These are phyloP conservation scores for Rhododendron griersonianum DNA, from an alignment of 148 eudicot species.

Conservation along the genomic window DNA sequence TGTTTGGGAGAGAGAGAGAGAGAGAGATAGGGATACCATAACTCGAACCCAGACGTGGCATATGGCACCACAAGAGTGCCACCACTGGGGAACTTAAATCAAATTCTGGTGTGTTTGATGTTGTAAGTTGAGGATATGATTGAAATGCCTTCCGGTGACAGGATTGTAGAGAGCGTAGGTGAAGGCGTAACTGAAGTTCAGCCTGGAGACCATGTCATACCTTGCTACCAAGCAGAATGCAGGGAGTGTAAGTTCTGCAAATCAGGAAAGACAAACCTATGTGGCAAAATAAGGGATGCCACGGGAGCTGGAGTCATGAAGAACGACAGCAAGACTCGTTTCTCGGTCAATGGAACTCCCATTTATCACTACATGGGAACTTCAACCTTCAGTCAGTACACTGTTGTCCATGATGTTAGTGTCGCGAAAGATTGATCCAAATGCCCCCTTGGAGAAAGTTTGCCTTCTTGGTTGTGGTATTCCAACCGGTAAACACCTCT, in stretches of 20 bases:
- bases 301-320: slow-evolving; percentile 98
- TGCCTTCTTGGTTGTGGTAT: too few species aligned
- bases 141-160: slow-evolving; percentile 23
- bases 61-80: too few species aligned
- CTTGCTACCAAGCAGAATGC: slow-evolving; percentile 98
- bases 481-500: too few species aligned
- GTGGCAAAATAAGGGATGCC: slow-evolving; percentile 90
- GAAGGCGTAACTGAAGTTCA: slow-evolving; percentile 93
- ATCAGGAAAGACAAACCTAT: slow-evolving; percentile 96
- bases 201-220: slow-evolving; percentile 97
- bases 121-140: neutral
- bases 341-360: slow-evolving; percentile 80
- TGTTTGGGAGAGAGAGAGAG: too few species aligned
- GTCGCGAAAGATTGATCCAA: too few species aligned
- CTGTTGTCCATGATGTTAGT: too few species aligned
- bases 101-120: neutral
- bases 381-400: slow-evolving; percentile 59
- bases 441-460: too few species aligned
- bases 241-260: slow-evolving; percentile 95
- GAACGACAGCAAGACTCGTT: slow-evolving; percentile 86
- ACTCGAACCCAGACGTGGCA: too few species aligned
- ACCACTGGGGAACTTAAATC: too few species aligned
- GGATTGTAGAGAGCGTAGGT: slow-evolving; percentile 96
- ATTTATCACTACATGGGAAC: slow-evolving; percentile 99
- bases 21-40: too few species aligned